phyloP scores from a whole-genome alignment of 805 yeast genomes.

The Zygoascus biomembranicola region DNA sequence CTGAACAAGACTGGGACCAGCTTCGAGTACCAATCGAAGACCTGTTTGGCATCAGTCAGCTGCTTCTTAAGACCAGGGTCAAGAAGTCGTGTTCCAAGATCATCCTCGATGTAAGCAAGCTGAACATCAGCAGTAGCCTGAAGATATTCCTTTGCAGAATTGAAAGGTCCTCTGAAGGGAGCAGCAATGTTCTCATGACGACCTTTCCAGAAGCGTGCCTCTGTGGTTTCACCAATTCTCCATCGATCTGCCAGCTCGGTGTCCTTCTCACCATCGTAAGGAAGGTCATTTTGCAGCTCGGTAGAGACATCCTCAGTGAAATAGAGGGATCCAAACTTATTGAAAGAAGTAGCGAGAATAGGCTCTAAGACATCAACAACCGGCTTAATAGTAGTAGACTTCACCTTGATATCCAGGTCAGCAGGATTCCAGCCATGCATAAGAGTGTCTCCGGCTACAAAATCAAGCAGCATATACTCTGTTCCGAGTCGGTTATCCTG shows the following conservation, averaged over 20 bases:
- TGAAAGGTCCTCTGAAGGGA: conserved; percentile 71
- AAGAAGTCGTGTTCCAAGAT: conserved; percentile 31
- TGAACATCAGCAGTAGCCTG: conserved; percentile 58
- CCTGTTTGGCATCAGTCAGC: conserved; percentile 38
- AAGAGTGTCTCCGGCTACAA: conserved; percentile 65
- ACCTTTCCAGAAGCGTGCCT: conserved; percentile 67
- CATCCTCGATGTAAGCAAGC: conserved; percentile 47
- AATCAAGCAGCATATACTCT: conserved; percentile 79
- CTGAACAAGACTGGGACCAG: conserved; percentile 37
- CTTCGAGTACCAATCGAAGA: conserved; percentile 51
- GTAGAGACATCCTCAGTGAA: conserved; percentile 60
- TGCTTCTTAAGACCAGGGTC: conserved; percentile 25
- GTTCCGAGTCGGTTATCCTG: conserved; percentile 53
- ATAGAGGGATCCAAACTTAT: conserved; percentile 72
- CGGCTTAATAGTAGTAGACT: conserved; percentile 54
- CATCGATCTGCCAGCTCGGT: conserved; percentile 55
- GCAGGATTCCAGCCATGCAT: conserved; percentile 92
- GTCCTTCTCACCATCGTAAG: conserved; percentile 58
- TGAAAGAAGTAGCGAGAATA: conserved; percentile 51
- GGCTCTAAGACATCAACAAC: conserved; percentile 57
- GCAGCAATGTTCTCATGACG: conserved; percentile 44
- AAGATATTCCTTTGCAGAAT: conserved; percentile 55
- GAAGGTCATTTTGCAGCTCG: conserved; percentile 32
- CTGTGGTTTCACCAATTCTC: conserved; percentile 87
- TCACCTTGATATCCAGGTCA: conserved; percentile 43